Base-by-base conservation (phyloP, 495 filamentous ascomycete species). In the Thermothielavioides terrestris region DNA sequence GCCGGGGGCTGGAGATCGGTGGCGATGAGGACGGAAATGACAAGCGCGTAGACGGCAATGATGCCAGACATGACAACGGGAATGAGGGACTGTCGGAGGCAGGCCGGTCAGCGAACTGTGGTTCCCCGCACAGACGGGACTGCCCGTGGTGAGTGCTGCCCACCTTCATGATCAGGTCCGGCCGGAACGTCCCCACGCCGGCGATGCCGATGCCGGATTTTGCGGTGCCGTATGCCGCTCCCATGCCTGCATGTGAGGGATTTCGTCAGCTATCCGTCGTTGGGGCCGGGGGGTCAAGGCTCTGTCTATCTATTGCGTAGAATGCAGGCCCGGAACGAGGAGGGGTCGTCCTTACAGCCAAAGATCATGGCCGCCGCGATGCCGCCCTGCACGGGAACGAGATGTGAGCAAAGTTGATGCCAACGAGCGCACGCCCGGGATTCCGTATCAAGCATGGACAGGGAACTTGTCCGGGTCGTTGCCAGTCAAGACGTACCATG, bases 41-140 rank as follows among this genome's bases (percentile, higher is more conserved):
- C 92, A 38, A 99, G 86, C 30, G 89, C 82, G 71, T 99, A 99
- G 55, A 99, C 94, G 30, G 92, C 92, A 57, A 99, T 89, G 63
- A 99, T 99, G 77, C 92, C 92, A 63, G 92, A 94, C 92, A 99
- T 99, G 73, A 99, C 88, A 55, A 97, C 90, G 46, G 91, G 92
- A 60, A 94, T 91, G 31, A 95, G 75, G 40, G 86, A 94, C 89
- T 90, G 55, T 46, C 1, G 8, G 26, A 40, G 27, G n/a, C n/a
- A n/a, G 34, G 20, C 18, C 34, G 25, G 36, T 28, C 22, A 44
- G 30, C 10, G 27, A 18, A 8, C 9, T 4, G 12, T 5, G 2
- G n/a, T n/a, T n/a, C n/a, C n/a, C n/a, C n/a, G n/a, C n/a, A n/a
- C n/a, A n/a, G n/a, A n/a, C n/a, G n/a, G n/a, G n/a, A 11, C 0